A percentile compares a stretch with the other conserved stretches of the same genome.
Conservation (phyloP, 805 yeast genomes). For the Lipomyces kockii region DNA sequence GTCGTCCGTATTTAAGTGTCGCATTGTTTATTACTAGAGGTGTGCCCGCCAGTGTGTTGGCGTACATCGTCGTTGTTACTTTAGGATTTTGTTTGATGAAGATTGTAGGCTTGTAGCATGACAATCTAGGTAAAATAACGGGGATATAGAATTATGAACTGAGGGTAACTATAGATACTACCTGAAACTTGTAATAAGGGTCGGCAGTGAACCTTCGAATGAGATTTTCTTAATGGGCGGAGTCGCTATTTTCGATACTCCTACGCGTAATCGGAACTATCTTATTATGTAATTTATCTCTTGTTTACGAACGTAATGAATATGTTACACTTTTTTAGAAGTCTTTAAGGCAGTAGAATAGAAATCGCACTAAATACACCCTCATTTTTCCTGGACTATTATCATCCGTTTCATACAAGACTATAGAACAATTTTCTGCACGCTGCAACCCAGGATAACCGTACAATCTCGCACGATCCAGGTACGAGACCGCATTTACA, state of each 20-base stretch:
- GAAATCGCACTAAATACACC: neutral
- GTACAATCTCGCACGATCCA: neutral
- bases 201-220: neutral
- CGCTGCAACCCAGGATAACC: neutral
- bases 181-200: neutral
- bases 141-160: neutral
- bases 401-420: too few species aligned
- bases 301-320: neutral
- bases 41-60: slow-evolving; percentile 80
- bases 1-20: slow-evolving; percentile 86
- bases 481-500: slow-evolving; percentile 11
- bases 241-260: neutral
- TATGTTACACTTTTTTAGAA: neutral
- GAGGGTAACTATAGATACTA: neutral
- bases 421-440: neutral
- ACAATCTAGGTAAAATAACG: neutral
- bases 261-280: too few species aligned
- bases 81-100: slow-evolving; percentile 79
- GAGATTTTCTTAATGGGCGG: neutral
- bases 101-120: slow-evolving; percentile 53
- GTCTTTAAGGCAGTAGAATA: neutral
- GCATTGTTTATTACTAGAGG: slow-evolving; percentile 87
- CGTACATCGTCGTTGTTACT: slow-evolving; percentile 72
- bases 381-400: neutral
- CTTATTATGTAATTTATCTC: neutral